Evolutionary conservation across 345 rosid species (phyloP), one percentile per base, ranked within the genome.

Genomic region (Ceriops tagal): DNA sequence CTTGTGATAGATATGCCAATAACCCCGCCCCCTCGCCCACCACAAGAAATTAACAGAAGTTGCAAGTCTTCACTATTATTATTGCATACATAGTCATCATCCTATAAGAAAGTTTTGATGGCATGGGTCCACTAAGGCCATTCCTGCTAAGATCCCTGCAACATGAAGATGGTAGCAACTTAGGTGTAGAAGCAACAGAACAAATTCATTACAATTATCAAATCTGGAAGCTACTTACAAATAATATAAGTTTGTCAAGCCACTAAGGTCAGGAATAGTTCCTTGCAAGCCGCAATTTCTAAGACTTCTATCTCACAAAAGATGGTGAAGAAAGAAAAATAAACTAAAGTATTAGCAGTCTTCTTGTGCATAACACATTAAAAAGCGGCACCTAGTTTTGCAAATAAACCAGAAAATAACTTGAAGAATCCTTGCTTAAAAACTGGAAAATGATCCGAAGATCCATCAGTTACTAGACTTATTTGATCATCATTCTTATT

Each of bases 281-380:
- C 90, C 90, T 71, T 61, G 28, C 75, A 86, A 61, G 67, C 59
- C 79, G 78, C 90, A 84, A 71, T 86, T 82, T 64, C 86, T 80
- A 28, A 86, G 90, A 80, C 84, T 82, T 74, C 86, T 86, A 78
- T n/a, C 58, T 55, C 58, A 13, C 58, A 10, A 13, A 55, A 55
- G 28, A 26, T 55, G 58, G 21, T 11, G 15, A 55, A 9, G 18
- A 5, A 18, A 22, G 28, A 26, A 4, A 61, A 53, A 35, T 64
- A 31, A 71, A 43, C 9, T 4, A 24, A 27, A 46, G 0, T 22
- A 52, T 31, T 9, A 15, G 30, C 57, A 51, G n/a, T 11, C 20
- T 27, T 58, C 32, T 8, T 26, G 32, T 27, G 28, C 16, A 16
- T 6, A 67, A 53, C 2, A n/a, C 34, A 51, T 31, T 35, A 27